phyloP scores from a whole-genome alignment of 208 protist species.

The Strigomonas culicis region DNA sequence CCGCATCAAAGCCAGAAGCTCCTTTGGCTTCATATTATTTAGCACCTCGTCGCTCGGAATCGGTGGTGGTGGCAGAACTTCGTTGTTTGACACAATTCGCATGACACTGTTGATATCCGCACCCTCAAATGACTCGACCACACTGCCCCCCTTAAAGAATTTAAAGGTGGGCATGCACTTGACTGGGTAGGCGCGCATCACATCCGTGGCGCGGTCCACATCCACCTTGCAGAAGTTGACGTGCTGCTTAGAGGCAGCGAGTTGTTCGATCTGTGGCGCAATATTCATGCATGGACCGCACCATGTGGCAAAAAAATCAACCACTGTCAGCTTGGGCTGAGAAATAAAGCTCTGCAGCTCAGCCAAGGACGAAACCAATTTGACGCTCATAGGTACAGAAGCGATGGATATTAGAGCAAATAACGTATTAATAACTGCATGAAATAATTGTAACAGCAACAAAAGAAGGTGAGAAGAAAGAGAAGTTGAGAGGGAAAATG shows the following conservation, averaged over 20 bases:
- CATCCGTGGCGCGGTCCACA: constrained; percentile 44
- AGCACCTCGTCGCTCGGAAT: constrained; percentile 59
- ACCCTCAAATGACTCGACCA: constrained; percentile 57
- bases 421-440: neutral
- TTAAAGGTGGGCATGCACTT: constrained; percentile 65
- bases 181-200: constrained; percentile 46
- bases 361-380: constrained; percentile 24
- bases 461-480: constrained; percentile 8
- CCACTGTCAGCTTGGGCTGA: constrained; percentile 55
- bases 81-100: constrained; percentile 33
- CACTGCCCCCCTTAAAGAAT: constrained; percentile 52
- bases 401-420: neutral
- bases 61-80: constrained; percentile 37
- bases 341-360: constrained; percentile 38
- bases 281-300: constrained; percentile 62
- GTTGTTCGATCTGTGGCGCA: constrained; percentile 43
- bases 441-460: neutral
- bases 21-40: constrained; percentile 34
- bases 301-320: constrained; percentile 78
- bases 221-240: constrained; percentile 73
- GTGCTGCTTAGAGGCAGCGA: constrained; percentile 45
- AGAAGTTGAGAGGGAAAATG: constrained; percentile 4
- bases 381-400: constrained; percentile 27
- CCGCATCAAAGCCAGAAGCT: constrained; percentile 51
- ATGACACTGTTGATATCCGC: constrained; percentile 46